A percentile compares a stretch with the other conserved stretches of the same genome.
Evolutionary conservation across 2,329 filamentous ascomycete genomes (phyloP).

Genomic region (Epichloe baconii): DNA sequence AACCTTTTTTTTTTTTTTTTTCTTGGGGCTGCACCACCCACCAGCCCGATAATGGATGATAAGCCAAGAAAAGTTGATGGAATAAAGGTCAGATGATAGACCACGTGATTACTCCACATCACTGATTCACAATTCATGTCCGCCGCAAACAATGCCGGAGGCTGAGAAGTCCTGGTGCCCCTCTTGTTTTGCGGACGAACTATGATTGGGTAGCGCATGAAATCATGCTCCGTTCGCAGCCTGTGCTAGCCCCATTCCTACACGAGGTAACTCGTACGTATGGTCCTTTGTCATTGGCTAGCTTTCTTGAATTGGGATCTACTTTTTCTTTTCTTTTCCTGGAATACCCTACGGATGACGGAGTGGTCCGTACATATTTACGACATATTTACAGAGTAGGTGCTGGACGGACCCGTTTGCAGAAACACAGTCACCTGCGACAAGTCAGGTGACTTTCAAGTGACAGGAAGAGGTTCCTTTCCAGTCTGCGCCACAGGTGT

Average conservation of each 20-base stretch:
- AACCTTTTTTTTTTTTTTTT: conserved; percentile 16
- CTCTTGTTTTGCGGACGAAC: not conserved
- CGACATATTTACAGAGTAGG: no score
- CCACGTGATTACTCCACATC: not conserved
- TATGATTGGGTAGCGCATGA: not conserved
- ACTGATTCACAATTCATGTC: not conserved
- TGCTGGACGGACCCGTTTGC: not conserved
- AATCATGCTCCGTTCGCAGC: not conserved
- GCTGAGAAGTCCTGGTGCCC: not conserved
- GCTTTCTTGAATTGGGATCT: not conserved
- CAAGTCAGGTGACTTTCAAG: not conserved
- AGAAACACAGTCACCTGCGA: not conserved
- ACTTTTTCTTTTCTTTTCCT: no score
- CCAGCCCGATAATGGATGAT: not conserved
- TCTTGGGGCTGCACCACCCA: conserved; percentile 13
- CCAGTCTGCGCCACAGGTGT: conserved; percentile 2
- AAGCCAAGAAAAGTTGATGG: not conserved
- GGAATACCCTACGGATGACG: no score
- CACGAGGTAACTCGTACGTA: not conserved
- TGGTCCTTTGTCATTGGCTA: not conserved
- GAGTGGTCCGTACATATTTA: no score
- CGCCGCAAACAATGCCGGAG: not conserved
- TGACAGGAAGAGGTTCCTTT: not conserved
- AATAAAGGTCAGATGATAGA: not conserved
- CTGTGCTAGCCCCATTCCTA: not conserved